Conservation (phyloP, 306 rosid genomes). For the Trifolium subterraneum region DNA sequence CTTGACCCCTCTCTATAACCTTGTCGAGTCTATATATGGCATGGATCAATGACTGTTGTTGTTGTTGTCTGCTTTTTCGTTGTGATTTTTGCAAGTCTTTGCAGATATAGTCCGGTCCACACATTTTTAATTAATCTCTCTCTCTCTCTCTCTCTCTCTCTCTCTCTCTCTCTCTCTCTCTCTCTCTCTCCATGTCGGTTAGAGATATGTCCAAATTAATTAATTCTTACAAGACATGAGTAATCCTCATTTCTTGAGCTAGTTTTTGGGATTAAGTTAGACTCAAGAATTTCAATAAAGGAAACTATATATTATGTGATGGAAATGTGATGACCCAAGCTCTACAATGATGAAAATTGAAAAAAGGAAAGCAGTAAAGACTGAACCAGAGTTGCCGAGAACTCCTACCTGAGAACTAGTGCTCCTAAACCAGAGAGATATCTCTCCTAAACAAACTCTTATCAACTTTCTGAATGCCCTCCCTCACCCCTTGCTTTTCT, state of each 20-base stretch:
- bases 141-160: no score
- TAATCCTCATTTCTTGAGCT: background rate
- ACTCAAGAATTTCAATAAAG: no score
- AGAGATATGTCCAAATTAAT: background rate
- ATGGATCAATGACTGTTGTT: background rate
- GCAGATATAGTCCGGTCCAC: slow-evolving; percentile 4
- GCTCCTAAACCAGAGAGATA: no score
- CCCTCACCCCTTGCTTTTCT: no score
- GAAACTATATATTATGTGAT: no score
- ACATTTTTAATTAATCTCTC: background rate
- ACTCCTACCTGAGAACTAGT: no score
- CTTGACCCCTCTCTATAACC: background rate
- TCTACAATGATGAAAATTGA: no score
- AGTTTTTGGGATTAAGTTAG: background rate
- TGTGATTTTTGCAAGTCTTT: background rate
- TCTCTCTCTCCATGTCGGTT: background rate
- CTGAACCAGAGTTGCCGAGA: no score
- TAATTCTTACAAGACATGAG: background rate
- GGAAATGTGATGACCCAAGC: no score
- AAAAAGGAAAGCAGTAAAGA: no score
- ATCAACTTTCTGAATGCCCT: no score
- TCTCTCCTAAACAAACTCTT: no score
- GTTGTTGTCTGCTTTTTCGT: background rate
- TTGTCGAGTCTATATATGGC: background rate
- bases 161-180: background rate